These are phyloP conservation scores for Chaetomiaceae sp. DNA, from an alignment of 2,329 filamentous ascomycete species.

Conservation along the genomic window DNA sequence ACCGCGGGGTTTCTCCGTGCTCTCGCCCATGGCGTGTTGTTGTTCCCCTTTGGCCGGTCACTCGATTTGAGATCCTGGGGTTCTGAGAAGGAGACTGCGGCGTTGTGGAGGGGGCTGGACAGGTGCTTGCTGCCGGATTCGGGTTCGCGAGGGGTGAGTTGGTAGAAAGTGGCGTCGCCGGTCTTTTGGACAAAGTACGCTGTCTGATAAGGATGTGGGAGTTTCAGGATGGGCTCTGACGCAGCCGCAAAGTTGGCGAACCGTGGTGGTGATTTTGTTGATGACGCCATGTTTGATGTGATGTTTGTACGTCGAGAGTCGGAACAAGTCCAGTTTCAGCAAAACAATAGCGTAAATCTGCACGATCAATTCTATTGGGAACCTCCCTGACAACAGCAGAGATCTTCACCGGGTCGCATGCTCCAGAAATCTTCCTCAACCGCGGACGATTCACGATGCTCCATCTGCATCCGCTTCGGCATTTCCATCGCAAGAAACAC, in stretches of 20 bases:
- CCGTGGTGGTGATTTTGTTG: constrained; percentile 18
- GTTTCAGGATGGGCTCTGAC: constrained; percentile 27
- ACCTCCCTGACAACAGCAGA: too few relatives aligned
- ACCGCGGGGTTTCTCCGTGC: constrained; percentile 49
- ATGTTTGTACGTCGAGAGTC: neutral
- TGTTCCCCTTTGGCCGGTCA: constrained; percentile 38
- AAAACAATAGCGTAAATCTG: too few relatives aligned
- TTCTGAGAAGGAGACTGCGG: constrained; percentile 30
- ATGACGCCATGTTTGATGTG: constrained; percentile 13
- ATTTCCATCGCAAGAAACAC: neutral
- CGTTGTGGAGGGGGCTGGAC: constrained; percentile 25
- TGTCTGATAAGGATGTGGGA: constrained; percentile 31
- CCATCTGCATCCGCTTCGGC: neutral
- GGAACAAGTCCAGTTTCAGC: too few relatives aligned
- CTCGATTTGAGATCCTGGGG: constrained; percentile 31
- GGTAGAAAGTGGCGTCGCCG: constrained; percentile 15
- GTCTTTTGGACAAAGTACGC: constrained; percentile 25
- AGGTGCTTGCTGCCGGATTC: constrained; percentile 13
- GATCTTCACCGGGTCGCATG: too few relatives aligned
- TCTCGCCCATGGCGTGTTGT: constrained; percentile 54
- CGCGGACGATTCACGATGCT: neutral
- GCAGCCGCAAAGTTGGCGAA: constrained; percentile 26
- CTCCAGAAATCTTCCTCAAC: neutral
- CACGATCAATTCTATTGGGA: too few relatives aligned
- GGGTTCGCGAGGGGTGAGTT: constrained; percentile 14